Evolutionary conservation across 208 protist genomes (phyloP).

Genomic region (Paratrypanosoma confusum): DNA sequence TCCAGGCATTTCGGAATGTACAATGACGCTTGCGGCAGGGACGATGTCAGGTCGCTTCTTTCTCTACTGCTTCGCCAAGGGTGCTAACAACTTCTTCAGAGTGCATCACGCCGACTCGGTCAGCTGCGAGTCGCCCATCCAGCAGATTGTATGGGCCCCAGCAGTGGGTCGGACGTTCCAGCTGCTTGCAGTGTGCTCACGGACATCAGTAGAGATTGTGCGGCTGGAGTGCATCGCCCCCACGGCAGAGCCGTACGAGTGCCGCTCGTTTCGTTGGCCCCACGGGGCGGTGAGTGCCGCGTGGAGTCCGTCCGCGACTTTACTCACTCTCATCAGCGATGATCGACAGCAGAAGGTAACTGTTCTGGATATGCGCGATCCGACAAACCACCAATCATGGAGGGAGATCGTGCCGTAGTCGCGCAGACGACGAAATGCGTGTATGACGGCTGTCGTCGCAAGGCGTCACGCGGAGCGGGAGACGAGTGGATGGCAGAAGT

Average conservation of each 20-base stretch:
- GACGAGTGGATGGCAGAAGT: no score
- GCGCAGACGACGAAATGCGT: no score
- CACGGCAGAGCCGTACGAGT: conserved; percentile 24
- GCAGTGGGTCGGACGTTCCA: conserved; percentile 71
- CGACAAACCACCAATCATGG: conserved; percentile 73
- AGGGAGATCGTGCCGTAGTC: no score
- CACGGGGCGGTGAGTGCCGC: conserved; percentile 60
- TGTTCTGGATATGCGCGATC: conserved; percentile 66
- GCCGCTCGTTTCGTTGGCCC: conserved; percentile 50
- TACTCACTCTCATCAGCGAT: conserved; percentile 68
- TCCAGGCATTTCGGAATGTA: conserved; percentile 53
- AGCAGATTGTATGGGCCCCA: conserved; percentile 65
- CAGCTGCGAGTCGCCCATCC: conserved; percentile 33
- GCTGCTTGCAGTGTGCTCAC: conserved; percentile 68
- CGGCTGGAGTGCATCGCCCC: conserved; percentile 77
- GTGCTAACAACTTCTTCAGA: conserved; percentile 34
- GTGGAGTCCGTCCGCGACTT: conserved; percentile 65
- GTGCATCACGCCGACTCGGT: conserved; percentile 17
- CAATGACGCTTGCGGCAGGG: conserved; percentile 75
- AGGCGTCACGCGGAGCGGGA: no score
- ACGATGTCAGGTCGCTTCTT: conserved; percentile 66
- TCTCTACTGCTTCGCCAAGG: conserved; percentile 62
- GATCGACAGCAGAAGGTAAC: conserved; percentile 26
- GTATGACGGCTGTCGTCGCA: no score
- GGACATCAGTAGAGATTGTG: conserved; percentile 57